Evolutionary conservation across 805 yeast species (phyloP).

Genomic region (Candida ipomoeae): DNA sequence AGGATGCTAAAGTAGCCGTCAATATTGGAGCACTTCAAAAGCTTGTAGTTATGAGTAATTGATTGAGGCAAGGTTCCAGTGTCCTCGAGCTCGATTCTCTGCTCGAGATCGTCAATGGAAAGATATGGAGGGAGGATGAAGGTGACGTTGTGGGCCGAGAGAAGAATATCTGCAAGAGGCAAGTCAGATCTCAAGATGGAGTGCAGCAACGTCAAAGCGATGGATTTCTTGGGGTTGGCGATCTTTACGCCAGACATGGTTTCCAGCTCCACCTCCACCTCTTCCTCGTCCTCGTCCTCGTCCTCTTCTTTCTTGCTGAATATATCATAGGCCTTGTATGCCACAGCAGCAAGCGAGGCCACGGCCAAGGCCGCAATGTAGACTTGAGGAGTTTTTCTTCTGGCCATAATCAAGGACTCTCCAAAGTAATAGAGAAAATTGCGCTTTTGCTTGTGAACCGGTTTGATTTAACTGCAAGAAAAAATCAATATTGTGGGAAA

Average conservation of each 20-base stretch:
- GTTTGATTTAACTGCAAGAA: no score
- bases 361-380: conserved; percentile 35
- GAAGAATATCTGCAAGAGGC: conserved; percentile 37
- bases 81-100: conserved; percentile 14
- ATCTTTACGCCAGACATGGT: background rate
- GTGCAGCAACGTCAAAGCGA: conserved; percentile 41
- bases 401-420: conserved; percentile 7
- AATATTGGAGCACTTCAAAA: conserved; percentile 36
- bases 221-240: conserved; percentile 28
- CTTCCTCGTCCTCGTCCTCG: background rate
- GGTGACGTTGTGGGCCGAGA: conserved; percentile 36
- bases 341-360: conserved; percentile 29
- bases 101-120: conserved; percentile 34
- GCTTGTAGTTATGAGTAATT: conserved; percentile 32
- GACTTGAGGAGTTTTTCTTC: conserved; percentile 24
- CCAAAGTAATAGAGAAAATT: no score
- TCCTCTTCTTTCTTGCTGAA: conserved; percentile 5
- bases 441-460: no score
- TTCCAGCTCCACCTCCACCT: background rate
- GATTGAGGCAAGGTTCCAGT: conserved; percentile 21
- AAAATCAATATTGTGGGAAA: no score
- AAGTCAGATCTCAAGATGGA: conserved; percentile 34
- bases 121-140: conserved; percentile 43
- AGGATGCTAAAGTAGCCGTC: conserved; percentile 38
- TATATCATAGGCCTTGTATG: conserved; percentile 30